These are phyloP conservation scores for Akanthomyces uredinophilus DNA, from an alignment of 2,329 filamentous ascomycete species.

Conservation along the genomic window DNA sequence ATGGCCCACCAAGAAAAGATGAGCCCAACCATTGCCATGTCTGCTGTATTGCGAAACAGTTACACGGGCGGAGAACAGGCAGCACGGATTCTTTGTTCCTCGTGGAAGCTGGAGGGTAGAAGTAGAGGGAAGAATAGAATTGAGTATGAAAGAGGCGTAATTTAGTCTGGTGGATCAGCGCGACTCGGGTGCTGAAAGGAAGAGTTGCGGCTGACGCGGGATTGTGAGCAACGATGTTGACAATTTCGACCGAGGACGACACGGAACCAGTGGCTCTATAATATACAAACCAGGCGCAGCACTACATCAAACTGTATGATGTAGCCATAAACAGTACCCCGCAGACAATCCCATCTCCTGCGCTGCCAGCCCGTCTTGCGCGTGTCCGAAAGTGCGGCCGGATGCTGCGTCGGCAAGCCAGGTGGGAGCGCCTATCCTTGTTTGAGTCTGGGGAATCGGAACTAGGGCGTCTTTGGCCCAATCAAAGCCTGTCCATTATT, in stretches of 20 bases:
- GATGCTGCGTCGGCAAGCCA: conserved; percentile 11
- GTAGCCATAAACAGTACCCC: conserved; percentile 1
- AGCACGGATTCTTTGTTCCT: background rate
- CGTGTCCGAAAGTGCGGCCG: conserved; percentile 7
- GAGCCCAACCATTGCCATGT: conserved; percentile 27
- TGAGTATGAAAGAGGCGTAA: background rate
- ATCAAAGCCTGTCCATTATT: conserved; percentile 4
- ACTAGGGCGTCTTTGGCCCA: background rate
- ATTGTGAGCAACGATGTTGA: background rate
- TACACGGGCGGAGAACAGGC: background rate
- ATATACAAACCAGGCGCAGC: background rate
- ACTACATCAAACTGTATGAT: background rate
- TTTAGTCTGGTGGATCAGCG: background rate
- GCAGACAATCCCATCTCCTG: background rate
- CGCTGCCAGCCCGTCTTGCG: background rate
- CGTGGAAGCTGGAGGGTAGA: background rate
- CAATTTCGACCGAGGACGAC: background rate
- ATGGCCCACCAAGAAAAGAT: conserved; percentile 43
- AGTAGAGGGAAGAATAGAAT: background rate
- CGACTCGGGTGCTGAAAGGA: background rate
- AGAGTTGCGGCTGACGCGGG: background rate
- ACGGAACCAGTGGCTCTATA: background rate
- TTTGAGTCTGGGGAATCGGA: conserved; percentile 10
- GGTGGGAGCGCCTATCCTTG: background rate
- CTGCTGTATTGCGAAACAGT: too few species aligned